A percentile compares a stretch with the other conserved stretches of the same genome.
These are phyloP conservation scores for Scutellaria galericulata DNA, from an alignment of 257 asterid species.

Conservation along the genomic window DNA sequence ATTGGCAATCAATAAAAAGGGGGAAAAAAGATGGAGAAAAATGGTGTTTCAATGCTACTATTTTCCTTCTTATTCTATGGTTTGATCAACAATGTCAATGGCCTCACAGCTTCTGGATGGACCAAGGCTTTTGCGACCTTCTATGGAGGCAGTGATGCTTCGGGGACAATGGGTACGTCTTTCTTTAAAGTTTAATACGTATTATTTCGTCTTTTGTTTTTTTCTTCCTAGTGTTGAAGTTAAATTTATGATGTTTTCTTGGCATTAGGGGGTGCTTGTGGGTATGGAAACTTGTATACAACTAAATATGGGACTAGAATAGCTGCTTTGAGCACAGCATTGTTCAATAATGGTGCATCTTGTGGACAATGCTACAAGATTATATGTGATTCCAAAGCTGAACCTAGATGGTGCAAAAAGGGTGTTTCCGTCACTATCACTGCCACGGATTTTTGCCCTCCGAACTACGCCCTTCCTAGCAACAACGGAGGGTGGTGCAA, in stretches of 20 bases:
- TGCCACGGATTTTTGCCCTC: slow-evolving; percentile 79
- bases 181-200: neutral
- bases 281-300: slow-evolving; percentile 60
- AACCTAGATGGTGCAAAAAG: slow-evolving; percentile 53
- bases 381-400: slow-evolving; percentile 52
- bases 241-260: neutral
- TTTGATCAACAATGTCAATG: slow-evolving; percentile 36
- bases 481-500: slow-evolving; percentile 85
- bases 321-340: slow-evolving; percentile 70
- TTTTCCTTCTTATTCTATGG: slow-evolving; percentile 37
- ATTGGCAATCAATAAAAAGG: neutral
- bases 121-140: slow-evolving; percentile 60
- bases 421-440: slow-evolving; percentile 62
- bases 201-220: neutral
- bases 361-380: slow-evolving; percentile 75
- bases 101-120: slow-evolving; percentile 57
- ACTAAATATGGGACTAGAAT: slow-evolving; percentile 63
- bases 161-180: slow-evolving; percentile 71
- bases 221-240: neutral
- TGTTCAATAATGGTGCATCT: slow-evolving; percentile 62
- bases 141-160: slow-evolving; percentile 74
- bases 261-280: slow-evolving; percentile 68
- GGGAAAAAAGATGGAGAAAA: slow-evolving; percentile 39
- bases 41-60: slow-evolving; percentile 23
- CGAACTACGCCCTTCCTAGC: slow-evolving; percentile 62